phyloP scores from a whole-genome alignment of 352 stramenopile species.

The Globisporangium rhizosaccharum region DNA sequence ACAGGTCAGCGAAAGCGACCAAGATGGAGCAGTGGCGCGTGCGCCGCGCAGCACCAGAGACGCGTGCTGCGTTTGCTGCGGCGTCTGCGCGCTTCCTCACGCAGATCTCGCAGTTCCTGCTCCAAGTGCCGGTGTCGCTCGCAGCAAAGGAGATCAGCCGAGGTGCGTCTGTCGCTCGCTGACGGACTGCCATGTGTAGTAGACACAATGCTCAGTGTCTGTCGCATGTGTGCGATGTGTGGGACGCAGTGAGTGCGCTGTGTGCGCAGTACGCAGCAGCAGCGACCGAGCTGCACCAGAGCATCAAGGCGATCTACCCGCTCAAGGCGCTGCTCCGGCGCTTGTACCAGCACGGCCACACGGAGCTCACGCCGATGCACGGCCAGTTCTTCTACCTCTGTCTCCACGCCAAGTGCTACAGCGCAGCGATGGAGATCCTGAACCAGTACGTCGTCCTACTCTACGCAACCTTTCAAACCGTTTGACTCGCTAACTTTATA shows the following conservation, averaged over 20 bases:
- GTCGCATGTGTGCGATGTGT: neutral
- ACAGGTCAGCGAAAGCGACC: constrained; percentile 38
- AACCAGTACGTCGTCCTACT: constrained; percentile 37
- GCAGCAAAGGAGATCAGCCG: constrained; percentile 55
- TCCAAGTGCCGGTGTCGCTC: constrained; percentile 36
- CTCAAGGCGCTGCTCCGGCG: constrained; percentile 61
- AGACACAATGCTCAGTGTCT: neutral
- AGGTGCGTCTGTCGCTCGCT: constrained; percentile 15
- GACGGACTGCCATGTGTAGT: neutral
- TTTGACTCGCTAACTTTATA: neutral
- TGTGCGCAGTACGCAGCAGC: constrained; percentile 41
- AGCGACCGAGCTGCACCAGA: constrained; percentile 44
- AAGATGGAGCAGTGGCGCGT: constrained; percentile 47
- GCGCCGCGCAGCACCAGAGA: constrained; percentile 16
- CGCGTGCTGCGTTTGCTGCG: constrained; percentile 18
- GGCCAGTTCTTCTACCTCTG: constrained; percentile 76
- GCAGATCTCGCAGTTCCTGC: constrained; percentile 53
- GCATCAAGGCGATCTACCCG: constrained; percentile 60
- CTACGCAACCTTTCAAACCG: neutral
- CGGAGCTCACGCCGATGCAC: constrained; percentile 58
- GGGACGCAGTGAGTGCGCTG: constrained; percentile 41
- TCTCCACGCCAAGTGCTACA: constrained; percentile 76
- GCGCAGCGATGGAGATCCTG: constrained; percentile 57
- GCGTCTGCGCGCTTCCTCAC: constrained; percentile 22
- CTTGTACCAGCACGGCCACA: constrained; percentile 53